These are phyloP conservation scores for Aureobasidium zeae DNA, from an alignment of 2,329 filamentous ascomycete genomes.

Conservation along the genomic window DNA sequence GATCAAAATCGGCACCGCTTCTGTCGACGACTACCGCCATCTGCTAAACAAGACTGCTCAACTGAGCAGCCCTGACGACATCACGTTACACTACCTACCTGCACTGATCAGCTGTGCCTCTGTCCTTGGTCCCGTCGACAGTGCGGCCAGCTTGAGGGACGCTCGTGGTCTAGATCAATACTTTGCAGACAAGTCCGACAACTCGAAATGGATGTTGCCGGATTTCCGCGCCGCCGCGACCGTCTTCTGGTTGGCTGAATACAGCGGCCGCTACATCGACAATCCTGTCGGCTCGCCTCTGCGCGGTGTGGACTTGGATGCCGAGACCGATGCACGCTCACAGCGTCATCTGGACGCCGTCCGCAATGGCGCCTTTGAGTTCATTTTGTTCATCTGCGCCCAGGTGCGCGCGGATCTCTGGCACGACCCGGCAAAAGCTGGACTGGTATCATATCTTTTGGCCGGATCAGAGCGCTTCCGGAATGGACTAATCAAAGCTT, in stretches of 20 bases:
- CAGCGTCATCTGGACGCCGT: constrained; percentile 55
- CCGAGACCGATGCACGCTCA: constrained; percentile 60
- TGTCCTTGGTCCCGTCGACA: constrained; percentile 68
- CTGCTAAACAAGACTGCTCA: constrained; percentile 61
- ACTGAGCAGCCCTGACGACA: constrained; percentile 66
- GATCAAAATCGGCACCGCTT: constrained; percentile 64
- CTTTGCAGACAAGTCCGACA: constrained; percentile 58
- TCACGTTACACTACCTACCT: constrained; percentile 72
- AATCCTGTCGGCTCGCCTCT: constrained; percentile 52
- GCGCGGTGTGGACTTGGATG: constrained; percentile 52
- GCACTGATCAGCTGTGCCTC: constrained; percentile 67
- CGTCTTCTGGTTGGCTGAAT: constrained; percentile 86
- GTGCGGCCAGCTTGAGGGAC: constrained; percentile 55
- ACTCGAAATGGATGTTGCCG: constrained; percentile 60
- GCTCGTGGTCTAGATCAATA: constrained; percentile 61
- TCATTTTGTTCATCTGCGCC: constrained; percentile 74
- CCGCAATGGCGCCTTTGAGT: constrained; percentile 80
- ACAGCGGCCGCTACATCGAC: constrained; percentile 81
- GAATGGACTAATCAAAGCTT: constrained; percentile 56
- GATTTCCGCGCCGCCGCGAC: constrained; percentile 70
- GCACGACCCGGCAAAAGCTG: constrained; percentile 77
- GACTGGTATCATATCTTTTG: constrained; percentile 73
- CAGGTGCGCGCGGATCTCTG: constrained; percentile 74
- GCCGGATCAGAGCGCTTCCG: constrained; percentile 62
- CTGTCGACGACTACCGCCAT: constrained; percentile 60